Evolutionary conservation across 2,329 filamentous ascomycete species (phyloP).

Genomic region (Rachicladosporium sp.): DNA sequence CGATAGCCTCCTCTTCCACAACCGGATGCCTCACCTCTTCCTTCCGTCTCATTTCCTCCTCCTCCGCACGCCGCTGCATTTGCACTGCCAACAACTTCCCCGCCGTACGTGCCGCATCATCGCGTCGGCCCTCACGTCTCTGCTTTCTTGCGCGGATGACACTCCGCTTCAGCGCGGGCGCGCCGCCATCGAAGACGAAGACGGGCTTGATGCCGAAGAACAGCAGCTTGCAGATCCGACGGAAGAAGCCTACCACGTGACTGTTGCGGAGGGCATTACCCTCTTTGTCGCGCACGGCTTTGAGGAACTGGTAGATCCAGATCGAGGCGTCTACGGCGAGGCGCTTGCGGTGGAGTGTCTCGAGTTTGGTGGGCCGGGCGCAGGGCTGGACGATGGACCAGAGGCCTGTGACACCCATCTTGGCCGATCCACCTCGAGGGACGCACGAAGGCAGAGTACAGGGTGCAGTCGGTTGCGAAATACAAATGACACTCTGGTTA

Average conservation of each 20-base stretch:
- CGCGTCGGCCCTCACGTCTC: slow-evolving; percentile 72
- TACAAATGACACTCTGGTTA: no score
- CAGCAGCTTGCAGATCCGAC: slow-evolving; percentile 91
- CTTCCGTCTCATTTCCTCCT: slow-evolving; percentile 59
- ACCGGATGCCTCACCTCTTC: slow-evolving; percentile 24
- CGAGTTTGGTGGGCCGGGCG: slow-evolving; percentile 88
- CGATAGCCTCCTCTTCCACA: slow-evolving; percentile 49
- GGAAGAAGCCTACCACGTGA: slow-evolving; percentile 95
- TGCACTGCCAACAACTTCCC: slow-evolving; percentile 85
- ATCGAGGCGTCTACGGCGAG: slow-evolving; percentile 96
- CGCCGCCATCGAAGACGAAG: slow-evolving; percentile 96
- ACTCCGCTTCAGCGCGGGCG: slow-evolving; percentile 77
- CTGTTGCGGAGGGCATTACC: slow-evolving; percentile 93
- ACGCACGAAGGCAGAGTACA: no score
- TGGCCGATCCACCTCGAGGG: no score
- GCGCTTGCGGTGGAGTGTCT: slow-evolving; percentile 92
- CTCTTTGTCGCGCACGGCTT: slow-evolving; percentile 96
- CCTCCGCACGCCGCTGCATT: slow-evolving; percentile 81
- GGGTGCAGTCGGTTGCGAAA: no score
- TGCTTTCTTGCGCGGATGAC: slow-evolving; percentile 71
- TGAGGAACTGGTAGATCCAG: slow-evolving; percentile 99
- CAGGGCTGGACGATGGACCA: slow-evolving; percentile 95
- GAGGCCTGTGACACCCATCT: slow-evolving; percentile 94
- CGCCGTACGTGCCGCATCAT: slow-evolving; percentile 86
- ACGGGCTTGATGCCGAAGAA: slow-evolving; percentile 95